Percentiles rank a stretch among this genome's conserved stretches.
phyloP scores from a whole-genome alignment of 345 rosid genomes.

The Dipteronia dyeriana region DNA sequence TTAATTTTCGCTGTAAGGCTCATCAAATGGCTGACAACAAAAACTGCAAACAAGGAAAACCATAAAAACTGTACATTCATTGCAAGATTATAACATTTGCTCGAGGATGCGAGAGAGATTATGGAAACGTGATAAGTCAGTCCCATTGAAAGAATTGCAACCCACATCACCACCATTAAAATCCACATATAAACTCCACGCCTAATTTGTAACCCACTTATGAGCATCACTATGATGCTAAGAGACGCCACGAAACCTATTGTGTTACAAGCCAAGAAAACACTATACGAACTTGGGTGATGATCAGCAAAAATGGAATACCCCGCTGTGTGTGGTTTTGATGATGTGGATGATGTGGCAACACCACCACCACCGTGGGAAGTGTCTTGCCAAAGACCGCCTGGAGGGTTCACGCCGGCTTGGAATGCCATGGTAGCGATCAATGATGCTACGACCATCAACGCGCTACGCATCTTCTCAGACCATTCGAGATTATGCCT shows the following conservation, averaged over 20 bases:
- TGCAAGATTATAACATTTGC: no score
- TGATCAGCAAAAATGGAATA: no score
- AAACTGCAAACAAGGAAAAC: no score
- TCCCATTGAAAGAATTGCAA: neutral
- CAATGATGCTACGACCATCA: constrained; percentile 21
- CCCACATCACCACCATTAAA: constrained; percentile 5
- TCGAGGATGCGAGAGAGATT: no score
- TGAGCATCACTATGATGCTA: constrained; percentile 19
- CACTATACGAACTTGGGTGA: no score
- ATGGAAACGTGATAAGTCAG: neutral
- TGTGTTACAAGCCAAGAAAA: neutral
- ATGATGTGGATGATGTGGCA: neutral
- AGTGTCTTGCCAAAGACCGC: constrained; percentile 14
- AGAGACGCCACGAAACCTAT: constrained; percentile 19
- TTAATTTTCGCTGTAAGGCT: no score
- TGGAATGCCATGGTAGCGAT: constrained; percentile 26
- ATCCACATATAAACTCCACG: neutral
- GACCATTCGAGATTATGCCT: neutral
- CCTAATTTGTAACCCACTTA: constrained; percentile 10
- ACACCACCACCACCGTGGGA: no score
- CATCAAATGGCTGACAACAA: no score
- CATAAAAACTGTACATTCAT: no score
- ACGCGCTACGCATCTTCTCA: neutral
- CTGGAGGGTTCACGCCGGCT: constrained; percentile 20
- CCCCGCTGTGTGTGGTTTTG: no score